phyloP scores from a whole-genome alignment of 345 rosid species.

The Erysimum cheiranthoides region DNA sequence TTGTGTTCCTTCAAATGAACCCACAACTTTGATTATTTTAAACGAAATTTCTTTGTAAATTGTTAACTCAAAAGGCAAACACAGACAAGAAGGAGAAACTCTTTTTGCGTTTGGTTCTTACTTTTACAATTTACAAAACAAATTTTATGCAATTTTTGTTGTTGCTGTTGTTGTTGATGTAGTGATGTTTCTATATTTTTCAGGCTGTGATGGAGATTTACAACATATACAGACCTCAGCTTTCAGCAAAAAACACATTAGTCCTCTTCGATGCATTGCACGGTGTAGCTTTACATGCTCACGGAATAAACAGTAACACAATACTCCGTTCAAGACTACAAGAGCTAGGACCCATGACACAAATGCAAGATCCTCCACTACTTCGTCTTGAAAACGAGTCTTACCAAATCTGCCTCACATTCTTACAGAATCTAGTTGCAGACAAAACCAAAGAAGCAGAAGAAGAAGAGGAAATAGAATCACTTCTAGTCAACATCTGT shows the following conservation, averaged over 20 bases:
- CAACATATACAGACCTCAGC: conserved; percentile 75
- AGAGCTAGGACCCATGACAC: conserved; percentile 87
- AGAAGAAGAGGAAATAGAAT: conserved; percentile 65
- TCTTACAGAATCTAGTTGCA: conserved; percentile 76
- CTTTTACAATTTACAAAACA: neutral
- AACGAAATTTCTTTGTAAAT: neutral
- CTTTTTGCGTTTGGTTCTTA: neutral
- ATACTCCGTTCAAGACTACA: conserved; percentile 70
- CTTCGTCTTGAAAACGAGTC: conserved; percentile 96
- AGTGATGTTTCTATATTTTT: neutral
- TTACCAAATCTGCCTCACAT: conserved; percentile 88
- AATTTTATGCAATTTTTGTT: neutral
- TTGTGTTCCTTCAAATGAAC: conserved; percentile 15
- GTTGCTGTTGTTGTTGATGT: conserved; percentile 3
- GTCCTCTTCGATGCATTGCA: conserved; percentile 87
- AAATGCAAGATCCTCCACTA: conserved; percentile 98
- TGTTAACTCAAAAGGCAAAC: conserved; percentile 21
- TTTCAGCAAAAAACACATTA: conserved; percentile 73
- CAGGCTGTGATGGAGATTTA: conserved; percentile 98
- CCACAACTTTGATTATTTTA: neutral
- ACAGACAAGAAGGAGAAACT: neutral
- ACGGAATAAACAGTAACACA: conserved; percentile 65
- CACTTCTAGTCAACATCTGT: conserved; percentile 72
- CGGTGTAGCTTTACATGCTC: conserved; percentile 80
- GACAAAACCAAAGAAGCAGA: conserved; percentile 61